These are phyloP conservation scores for Paratinospora sagittata DNA, from an alignment of 164 flowering plant species.

Conservation along the genomic window DNA sequence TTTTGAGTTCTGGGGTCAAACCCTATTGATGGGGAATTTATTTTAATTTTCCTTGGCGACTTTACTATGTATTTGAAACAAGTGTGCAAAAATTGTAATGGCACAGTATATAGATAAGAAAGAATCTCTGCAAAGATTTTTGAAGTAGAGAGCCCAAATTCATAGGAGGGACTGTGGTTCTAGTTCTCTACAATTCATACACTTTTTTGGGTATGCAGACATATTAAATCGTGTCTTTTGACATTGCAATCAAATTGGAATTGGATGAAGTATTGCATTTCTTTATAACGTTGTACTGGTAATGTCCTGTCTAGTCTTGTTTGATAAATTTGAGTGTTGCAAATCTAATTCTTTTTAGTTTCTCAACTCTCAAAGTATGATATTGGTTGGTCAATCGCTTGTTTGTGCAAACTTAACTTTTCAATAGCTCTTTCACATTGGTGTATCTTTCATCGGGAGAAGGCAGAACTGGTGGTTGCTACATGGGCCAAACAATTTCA, in stretches of 20 bases:
- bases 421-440: slow-evolving; percentile 83
- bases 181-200: not conserved
- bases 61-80: not conserved
- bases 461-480: slow-evolving; percentile 76
- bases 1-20: not conserved
- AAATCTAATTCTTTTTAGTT: not conserved
- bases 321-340: not conserved
- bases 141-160: too few relatives aligned
- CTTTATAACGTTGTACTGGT: too few relatives aligned
- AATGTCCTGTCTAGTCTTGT: too few relatives aligned
- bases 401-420: slow-evolving; percentile 32
- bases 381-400: not conserved
- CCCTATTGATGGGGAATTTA: not conserved
- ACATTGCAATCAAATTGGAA: not conserved
- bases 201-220: not conserved
- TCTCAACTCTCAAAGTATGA: not conserved
- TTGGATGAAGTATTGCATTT: too few relatives aligned
- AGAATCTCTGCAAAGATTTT: not conserved
- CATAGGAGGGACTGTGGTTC: not conserved
- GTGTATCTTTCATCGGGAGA: slow-evolving; percentile 89
- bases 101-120: not conserved
- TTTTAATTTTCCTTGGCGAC: not conserved
- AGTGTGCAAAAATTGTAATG: not conserved
- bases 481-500: slow-evolving; percentile 93
- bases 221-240: not conserved